Evolutionary conservation across 2,329 filamentous ascomycete species (phyloP), one percentile per base, ranked within the genome.

Genomic region (Ceratocystis papillata): DNA sequence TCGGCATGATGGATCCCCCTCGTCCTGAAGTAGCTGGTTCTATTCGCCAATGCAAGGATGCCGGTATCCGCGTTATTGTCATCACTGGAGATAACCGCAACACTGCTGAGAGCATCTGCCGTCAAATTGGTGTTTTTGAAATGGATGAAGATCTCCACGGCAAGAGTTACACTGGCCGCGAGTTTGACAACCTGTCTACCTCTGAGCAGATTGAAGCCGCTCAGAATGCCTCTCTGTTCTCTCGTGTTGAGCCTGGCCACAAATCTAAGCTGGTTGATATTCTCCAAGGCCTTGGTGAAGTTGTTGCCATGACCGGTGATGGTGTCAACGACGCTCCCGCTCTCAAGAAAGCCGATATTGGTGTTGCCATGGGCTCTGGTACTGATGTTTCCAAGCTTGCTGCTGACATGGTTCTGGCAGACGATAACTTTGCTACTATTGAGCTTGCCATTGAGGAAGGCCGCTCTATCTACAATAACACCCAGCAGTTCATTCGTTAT

Each of bases 371-470:
- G 94, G 95, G 94, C 63, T 94, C 90, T 66, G 94, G 94, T 73
- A 99, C 94, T 30, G 94, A 99, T 75, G 94, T 99, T 37, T 90
- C 94, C 68, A 96, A 96, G 79, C 80, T 99, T 70, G 94, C 94
- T 37, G 90, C 95, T 67, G 94, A 99, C 75, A 99, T 99, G 94
- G 93, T 99, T 63, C 87, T 99, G 63, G 90, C 92, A 30, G 95
- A 99, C 77, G 91, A 96, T 78, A 99, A 99, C 81, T 99, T 99
- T 76, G 94, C 94, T 69, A 99, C 94, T 2, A 99, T 99, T 71
- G 90, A 96, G 75, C 82, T 90, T 66, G 94, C 94, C 62, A 92
- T 99, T 69, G 94, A 99, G 75, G 94, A 99, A 78, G 94, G 94
- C 65, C 88, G 94, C 69, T 92, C 92, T 69, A 99, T 99, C 78